phyloP scores from a whole-genome alignment of 805 yeast genomes.

The Metschnikowia borealis region DNA sequence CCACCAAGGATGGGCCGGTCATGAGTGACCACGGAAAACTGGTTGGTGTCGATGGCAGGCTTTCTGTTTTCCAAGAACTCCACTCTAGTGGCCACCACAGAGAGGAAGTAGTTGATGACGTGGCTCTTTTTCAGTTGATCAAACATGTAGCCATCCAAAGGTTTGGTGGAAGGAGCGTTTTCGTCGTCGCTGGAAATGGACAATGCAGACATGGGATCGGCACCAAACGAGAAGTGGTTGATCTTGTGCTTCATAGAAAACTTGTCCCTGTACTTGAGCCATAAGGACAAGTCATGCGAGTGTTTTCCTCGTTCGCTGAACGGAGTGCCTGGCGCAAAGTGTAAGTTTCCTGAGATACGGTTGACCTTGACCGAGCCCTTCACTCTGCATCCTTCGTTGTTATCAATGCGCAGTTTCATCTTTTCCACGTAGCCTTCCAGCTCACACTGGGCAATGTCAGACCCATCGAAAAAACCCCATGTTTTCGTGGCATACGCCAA shows the following conservation, averaged over 20 bases:
- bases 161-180: slow-evolving; percentile 48
- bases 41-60: slow-evolving; percentile 69
- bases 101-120: slow-evolving; percentile 72
- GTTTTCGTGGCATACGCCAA: slow-evolving; percentile 69
- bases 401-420: slow-evolving; percentile 49
- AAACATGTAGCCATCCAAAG: slow-evolving; percentile 55
- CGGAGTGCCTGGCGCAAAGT: slow-evolving; percentile 94
- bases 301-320: slow-evolving; percentile 58
- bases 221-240: slow-evolving; percentile 82
- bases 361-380: slow-evolving; percentile 75
- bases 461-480: slow-evolving; percentile 92
- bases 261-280: slow-evolving; percentile 47
- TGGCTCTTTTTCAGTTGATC: slow-evolving; percentile 49
- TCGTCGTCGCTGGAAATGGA: slow-evolving; percentile 20
- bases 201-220: slow-evolving; percentile 39
- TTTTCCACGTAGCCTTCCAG: slow-evolving; percentile 75
- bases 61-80: slow-evolving; percentile 55
- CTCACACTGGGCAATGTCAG: slow-evolving; percentile 85
- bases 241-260: slow-evolving; percentile 76
- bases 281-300: slow-evolving; percentile 80
- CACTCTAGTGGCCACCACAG: slow-evolving; percentile 86
- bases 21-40: slow-evolving; percentile 84
- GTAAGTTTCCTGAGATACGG: slow-evolving; percentile 85
- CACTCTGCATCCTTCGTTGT: slow-evolving; percentile 80
- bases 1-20: slow-evolving; percentile 86